Conservation (phyloP, 2,329 filamentous ascomycete genomes). For the Phialocephala subalpina region DNA sequence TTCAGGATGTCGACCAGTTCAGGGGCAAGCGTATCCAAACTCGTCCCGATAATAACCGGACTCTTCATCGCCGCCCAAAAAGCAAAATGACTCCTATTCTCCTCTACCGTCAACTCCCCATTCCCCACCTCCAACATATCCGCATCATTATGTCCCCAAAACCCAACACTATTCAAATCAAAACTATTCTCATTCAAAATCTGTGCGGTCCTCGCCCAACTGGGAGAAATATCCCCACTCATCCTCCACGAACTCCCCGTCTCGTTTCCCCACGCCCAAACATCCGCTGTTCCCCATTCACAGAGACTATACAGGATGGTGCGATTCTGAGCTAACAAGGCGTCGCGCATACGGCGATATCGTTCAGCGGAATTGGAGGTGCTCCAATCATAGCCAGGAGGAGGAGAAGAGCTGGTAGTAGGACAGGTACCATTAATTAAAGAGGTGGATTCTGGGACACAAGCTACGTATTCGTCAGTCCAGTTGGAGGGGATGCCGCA, state of each 20-base stretch:
- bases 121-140: constrained; percentile 46
- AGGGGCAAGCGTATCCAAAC: constrained; percentile 21
- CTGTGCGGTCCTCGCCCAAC: constrained; percentile 43
- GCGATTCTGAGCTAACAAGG: constrained; percentile 52
- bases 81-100: constrained; percentile 39
- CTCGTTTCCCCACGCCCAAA: constrained; percentile 57
- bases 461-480: constrained; percentile 48
- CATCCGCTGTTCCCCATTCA: constrained; percentile 60
- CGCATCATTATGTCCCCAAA: constrained; percentile 46
- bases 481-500: constrained; percentile 53
- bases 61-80: constrained; percentile 39
- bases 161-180: constrained; percentile 45
- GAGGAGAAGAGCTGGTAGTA: constrained; percentile 46
- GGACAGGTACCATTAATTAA: constrained; percentile 51
- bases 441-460: constrained; percentile 50
- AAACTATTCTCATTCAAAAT: constrained; percentile 50
- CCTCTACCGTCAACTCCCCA: constrained; percentile 41
- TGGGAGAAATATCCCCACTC: constrained; percentile 51
- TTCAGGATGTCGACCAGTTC: constrained; percentile 42
- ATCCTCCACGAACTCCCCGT: constrained; percentile 58
- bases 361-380: constrained; percentile 53
- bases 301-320: constrained; percentile 61
- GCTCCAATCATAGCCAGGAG: constrained; percentile 58
- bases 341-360: constrained; percentile 60
- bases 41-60: constrained; percentile 39